phyloP scores from a whole-genome alignment of 1,284 basidiomycete species.

The Clitocybe nebularis region DNA sequence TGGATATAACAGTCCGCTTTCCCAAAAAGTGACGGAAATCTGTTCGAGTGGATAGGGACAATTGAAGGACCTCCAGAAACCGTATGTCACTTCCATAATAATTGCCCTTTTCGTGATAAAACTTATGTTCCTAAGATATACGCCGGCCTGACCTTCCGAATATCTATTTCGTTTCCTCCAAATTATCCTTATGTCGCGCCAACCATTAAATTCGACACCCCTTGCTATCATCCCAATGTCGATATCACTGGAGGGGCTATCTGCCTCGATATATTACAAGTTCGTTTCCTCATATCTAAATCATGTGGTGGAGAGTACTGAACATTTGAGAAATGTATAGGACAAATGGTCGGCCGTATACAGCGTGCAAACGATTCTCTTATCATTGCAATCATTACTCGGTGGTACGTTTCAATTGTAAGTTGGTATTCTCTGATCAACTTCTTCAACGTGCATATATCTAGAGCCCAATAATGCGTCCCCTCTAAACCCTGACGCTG shows the following conservation, averaged over 20 bases:
- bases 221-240: constrained; percentile 85
- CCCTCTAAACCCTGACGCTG: constrained; percentile 80
- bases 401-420: constrained; percentile 54
- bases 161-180: constrained; percentile 75
- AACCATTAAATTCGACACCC: constrained; percentile 75
- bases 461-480: constrained; percentile 87
- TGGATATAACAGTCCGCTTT: constrained; percentile 64
- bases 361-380: constrained; percentile 81
- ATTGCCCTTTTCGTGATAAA: constrained; percentile 1
- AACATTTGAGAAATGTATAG: constrained; percentile 32
- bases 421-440: neutral
- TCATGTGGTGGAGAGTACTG: neutral
- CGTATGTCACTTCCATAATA: constrained; percentile 35
- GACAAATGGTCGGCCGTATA: constrained; percentile 91
- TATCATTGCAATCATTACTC: constrained; percentile 82
- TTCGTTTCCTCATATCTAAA: constrained; percentile 18
- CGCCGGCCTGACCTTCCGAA: constrained; percentile 71
- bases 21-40: constrained; percentile 75
- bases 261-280: constrained; percentile 82
- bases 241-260: constrained; percentile 76
- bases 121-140: constrained; percentile 55
- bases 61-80: constrained; percentile 77
- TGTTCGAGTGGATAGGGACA: constrained; percentile 82
- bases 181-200: constrained; percentile 85
- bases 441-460: constrained; percentile 9